A percentile compares a stretch with the other conserved stretches of the same genome.
These are phyloP conservation scores for Epichloe gansuensis DNA, from an alignment of 2,329 filamentous ascomycete species.

Conservation along the genomic window DNA sequence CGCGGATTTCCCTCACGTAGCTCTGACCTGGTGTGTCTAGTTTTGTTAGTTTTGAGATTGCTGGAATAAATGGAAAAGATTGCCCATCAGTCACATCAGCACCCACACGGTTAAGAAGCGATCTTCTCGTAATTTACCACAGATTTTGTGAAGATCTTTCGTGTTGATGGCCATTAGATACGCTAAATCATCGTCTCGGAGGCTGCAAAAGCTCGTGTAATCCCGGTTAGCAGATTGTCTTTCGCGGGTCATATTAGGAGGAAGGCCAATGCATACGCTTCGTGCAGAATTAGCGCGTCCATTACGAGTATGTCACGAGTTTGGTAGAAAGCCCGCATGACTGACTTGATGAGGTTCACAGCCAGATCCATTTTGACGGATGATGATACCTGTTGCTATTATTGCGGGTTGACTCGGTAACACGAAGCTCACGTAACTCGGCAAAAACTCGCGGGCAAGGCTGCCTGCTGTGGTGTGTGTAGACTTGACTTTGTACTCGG, in stretches of 20 bases:
- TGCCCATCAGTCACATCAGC: slow-evolving; percentile 1
- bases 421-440: not conserved
- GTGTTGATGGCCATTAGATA: slow-evolving; percentile 79
- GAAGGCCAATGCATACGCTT: slow-evolving; percentile 42
- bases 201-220: slow-evolving; percentile 39
- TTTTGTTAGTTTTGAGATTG: slow-evolving; percentile 29
- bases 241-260: not conserved
- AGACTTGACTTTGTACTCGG: not conserved
- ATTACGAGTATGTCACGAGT: slow-evolving; percentile 75
- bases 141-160: slow-evolving; percentile 85
- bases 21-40: slow-evolving; percentile 54
- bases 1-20: slow-evolving; percentile 69
- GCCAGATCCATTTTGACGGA: slow-evolving; percentile 35
- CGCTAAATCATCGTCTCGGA: slow-evolving; percentile 80
- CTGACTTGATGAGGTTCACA: slow-evolving; percentile 74
- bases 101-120: slow-evolving; percentile 70
- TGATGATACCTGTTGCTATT: not conserved
- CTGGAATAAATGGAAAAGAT: not conserved
- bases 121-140: slow-evolving; percentile 73
- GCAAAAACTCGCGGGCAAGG: not conserved
- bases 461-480: not conserved
- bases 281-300: slow-evolving; percentile 78
- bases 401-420: not conserved
- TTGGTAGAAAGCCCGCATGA: slow-evolving; percentile 76
- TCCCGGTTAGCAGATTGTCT: not conserved